A percentile compares a stretch with the other conserved stretches of the same genome.
Conservation (phyloP, 768 basidiomycete genomes). For the Agrocybe pediades region DNA sequence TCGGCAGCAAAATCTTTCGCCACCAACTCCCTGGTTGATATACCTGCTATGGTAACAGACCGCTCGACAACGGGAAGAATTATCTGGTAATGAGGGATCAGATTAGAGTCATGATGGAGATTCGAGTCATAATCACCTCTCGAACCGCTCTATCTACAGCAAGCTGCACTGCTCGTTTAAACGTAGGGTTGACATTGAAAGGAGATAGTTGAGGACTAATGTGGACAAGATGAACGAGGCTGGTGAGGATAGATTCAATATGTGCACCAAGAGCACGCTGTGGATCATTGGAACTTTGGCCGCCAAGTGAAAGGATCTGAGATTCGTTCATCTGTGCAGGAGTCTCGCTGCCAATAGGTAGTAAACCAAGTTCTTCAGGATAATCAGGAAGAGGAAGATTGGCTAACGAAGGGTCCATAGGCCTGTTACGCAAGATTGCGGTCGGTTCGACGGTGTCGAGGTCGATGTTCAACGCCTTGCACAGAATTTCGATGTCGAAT, state of each 20-base stretch:
- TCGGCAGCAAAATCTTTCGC: slow-evolving; percentile 97
- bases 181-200: slow-evolving; percentile 73
- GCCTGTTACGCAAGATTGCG: slow-evolving; percentile 77
- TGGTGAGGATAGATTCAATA: slow-evolving; percentile 77
- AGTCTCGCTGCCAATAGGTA: slow-evolving; percentile 76
- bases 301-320: slow-evolving; percentile 63
- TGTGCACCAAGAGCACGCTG: slow-evolving; percentile 74
- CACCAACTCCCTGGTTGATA: slow-evolving; percentile 94
- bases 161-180: slow-evolving; percentile 88
- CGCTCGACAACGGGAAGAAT: slow-evolving; percentile 97
- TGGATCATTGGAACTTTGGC: slow-evolving; percentile 60
- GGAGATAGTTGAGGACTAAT: slow-evolving; percentile 79
- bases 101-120: slow-evolving; percentile 4
- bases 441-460: slow-evolving; percentile 85
- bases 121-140: slow-evolving; percentile 56
- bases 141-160: slow-evolving; percentile 94
- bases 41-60: slow-evolving; percentile 97
- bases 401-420: slow-evolving; percentile 54
- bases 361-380: slow-evolving; percentile 75
- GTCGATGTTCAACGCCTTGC: slow-evolving; percentile 88
- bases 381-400: slow-evolving; percentile 77
- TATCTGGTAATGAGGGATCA: slow-evolving; percentile 50
- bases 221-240: slow-evolving; percentile 70
- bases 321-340: slow-evolving; percentile 52
- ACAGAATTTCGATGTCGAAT: slow-evolving; percentile 97